Evolutionary conservation across 768 basidiomycete genomes (phyloP).

Genomic region (Lepiota brunneoincarnata): DNA sequence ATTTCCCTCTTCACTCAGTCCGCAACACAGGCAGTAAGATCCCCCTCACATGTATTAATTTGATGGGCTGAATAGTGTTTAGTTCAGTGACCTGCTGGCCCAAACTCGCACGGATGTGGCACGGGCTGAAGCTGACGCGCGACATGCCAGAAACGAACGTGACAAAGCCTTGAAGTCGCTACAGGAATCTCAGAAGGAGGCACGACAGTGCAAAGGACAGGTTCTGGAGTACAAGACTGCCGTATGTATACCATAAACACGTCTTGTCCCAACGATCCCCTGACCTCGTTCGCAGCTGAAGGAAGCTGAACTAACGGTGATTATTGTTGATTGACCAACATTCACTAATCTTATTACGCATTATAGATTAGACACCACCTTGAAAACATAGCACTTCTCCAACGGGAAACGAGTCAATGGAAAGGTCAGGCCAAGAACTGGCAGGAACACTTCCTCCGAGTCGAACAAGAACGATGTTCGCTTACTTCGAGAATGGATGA

Average conservation of each 20-base stretch:
- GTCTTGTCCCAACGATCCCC: constrained; percentile 8
- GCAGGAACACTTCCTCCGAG: constrained; percentile 78
- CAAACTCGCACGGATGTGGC: constrained; percentile 43
- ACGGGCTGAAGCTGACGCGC: constrained; percentile 42
- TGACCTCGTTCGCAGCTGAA: constrained; percentile 35
- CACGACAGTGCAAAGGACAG: constrained; percentile 47
- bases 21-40: constrained; percentile 11
- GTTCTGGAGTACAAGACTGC: constrained; percentile 35
- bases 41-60: background rate
- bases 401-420: constrained; percentile 67
- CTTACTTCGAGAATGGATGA: constrained; percentile 59
- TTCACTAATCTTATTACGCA: constrained; percentile 36
- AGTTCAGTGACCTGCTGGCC: constrained; percentile 7
- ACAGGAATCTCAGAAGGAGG: constrained; percentile 42
- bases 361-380: constrained; percentile 54
- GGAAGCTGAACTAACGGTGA: constrained; percentile 56
- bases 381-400: constrained; percentile 59
- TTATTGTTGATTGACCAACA: background rate
- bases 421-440: constrained; percentile 74
- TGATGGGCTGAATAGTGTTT: background rate
- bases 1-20: constrained; percentile 8
- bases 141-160: constrained; percentile 48
- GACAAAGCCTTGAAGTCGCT: constrained; percentile 43
- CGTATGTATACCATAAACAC: constrained; percentile 34
- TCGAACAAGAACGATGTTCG: constrained; percentile 64